Evolutionary conservation across 495 filamentous ascomycete genomes (phyloP).

Genomic region (Penicillium simplicissimum): DNA sequence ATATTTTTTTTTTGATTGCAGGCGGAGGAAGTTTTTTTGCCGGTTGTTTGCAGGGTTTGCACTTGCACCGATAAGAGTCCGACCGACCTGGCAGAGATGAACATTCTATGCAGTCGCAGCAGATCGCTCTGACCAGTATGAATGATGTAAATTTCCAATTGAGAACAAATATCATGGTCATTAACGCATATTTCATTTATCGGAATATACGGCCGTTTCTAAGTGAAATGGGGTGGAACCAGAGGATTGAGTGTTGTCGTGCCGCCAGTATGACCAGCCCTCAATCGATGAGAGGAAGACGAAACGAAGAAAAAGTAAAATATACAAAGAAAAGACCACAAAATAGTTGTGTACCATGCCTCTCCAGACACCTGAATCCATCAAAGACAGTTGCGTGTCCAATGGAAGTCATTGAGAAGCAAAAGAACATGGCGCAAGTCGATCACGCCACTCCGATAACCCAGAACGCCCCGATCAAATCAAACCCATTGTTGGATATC

Average conservation of each 20-base stretch:
- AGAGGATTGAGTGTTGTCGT: neutral
- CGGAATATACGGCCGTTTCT: constrained; percentile 6
- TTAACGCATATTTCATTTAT: constrained; percentile 4
- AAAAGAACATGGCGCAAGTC: neutral
- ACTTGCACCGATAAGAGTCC: constrained; percentile 39
- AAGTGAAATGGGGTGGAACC: constrained; percentile 2
- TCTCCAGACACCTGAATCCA: neutral
- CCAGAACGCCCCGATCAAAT: constrained; percentile 17
- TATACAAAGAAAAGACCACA: constrained; percentile 10
- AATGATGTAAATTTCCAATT: too few species aligned
- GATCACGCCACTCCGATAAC: constrained; percentile 3
- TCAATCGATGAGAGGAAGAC: neutral
- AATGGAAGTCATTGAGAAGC: neutral
- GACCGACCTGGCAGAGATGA: neutral
- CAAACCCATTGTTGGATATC: constrained; percentile 4
- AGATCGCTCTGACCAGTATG: too few species aligned
- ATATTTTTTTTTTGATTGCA: constrained; percentile 37
- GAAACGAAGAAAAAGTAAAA: constrained; percentile 8
- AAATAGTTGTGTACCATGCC: constrained; percentile 4
- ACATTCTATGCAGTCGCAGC: neutral
- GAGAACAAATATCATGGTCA: neutral
- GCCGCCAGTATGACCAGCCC: constrained; percentile 12
- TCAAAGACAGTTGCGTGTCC: neutral
- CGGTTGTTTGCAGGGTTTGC: constrained; percentile 36
- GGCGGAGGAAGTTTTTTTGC: constrained; percentile 41